A percentile compares a stretch with the other conserved stretches of the same genome.
Evolutionary conservation across 257 asterid species (phyloP).

Genomic region (Plantago elongata): DNA sequence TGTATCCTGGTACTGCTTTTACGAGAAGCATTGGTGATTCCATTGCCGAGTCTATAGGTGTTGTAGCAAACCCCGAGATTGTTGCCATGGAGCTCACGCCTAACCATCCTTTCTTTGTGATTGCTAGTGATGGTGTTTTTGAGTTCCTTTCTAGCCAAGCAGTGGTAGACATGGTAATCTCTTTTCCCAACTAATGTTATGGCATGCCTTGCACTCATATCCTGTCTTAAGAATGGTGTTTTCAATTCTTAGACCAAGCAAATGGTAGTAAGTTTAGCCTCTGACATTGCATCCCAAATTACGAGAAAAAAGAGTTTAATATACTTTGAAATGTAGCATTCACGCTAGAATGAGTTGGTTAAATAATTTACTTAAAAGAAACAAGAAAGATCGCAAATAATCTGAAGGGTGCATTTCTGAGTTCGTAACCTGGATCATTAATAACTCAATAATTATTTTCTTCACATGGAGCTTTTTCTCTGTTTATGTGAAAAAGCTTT

Average conservation of each 20-base stretch:
- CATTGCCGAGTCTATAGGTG: constrained; percentile 92
- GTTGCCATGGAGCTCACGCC: constrained; percentile 72
- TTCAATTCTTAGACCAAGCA: too few species aligned
- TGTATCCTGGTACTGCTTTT: constrained; percentile 99
- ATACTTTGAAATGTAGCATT: not conserved
- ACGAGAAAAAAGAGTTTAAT: too few species aligned
- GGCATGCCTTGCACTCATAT: not conserved
- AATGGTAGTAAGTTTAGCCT: too few species aligned
- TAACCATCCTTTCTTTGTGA: constrained; percentile 74
- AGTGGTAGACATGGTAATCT: constrained; percentile 86
- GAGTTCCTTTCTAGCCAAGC: constrained; percentile 96
- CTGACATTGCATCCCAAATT: too few species aligned
- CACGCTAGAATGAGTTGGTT: not conserved
- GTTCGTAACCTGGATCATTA: too few species aligned
- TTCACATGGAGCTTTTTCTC: not conserved
- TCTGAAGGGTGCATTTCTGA: too few species aligned
- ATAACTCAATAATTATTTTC: too few species aligned
- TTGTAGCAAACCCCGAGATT: constrained; percentile 88
- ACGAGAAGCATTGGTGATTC: constrained; percentile 96
- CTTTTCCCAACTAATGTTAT: constrained; percentile 9
- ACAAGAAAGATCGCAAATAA: too few species aligned
- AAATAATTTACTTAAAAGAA: too few species aligned
- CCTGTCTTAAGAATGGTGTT: not conserved
- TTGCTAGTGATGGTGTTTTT: constrained; percentile 95
- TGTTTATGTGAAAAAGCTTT: not conserved